These are phyloP conservation scores for Xylariaceae sp. DNA, from an alignment of 2,329 filamentous ascomycete genomes.

Conservation along the genomic window DNA sequence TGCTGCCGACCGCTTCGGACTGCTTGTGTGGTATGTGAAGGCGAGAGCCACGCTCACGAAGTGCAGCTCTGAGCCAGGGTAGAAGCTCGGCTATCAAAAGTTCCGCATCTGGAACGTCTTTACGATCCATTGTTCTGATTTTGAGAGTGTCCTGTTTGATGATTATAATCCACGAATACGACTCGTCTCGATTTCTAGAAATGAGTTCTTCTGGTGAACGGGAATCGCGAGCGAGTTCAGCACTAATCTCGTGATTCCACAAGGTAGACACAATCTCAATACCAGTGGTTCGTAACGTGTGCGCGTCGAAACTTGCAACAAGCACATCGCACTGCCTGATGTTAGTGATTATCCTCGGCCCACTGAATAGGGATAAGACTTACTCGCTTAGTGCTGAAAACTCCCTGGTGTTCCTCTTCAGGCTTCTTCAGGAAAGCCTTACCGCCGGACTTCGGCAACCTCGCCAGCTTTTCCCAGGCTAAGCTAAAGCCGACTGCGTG, in stretches of 20 bases:
- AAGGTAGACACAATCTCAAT: conserved; percentile 79
- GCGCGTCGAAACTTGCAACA: conserved; percentile 84
- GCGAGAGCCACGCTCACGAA: conserved; percentile 74
- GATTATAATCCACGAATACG: conserved; percentile 86
- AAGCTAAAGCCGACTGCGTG: conserved; percentile 94
- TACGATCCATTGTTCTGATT: conserved; percentile 77
- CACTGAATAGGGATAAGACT: conserved; percentile 41
- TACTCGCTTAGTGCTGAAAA: conserved; percentile 70
- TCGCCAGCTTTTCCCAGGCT: conserved; percentile 82
- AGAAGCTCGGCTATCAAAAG: conserved; percentile 75
- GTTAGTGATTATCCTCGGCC: conserved; percentile 22
- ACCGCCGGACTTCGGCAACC: conserved; percentile 62
- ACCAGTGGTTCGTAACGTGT: conserved; percentile 76
- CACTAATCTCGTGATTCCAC: conserved; percentile 84
- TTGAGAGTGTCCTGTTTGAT: conserved; percentile 84
- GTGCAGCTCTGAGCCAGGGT: conserved; percentile 80
- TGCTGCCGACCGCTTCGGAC: conserved; percentile 16
- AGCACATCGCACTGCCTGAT: conserved; percentile 78
- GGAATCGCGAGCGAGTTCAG: conserved; percentile 83
- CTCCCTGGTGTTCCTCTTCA: conserved; percentile 65
- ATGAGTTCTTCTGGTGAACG: conserved; percentile 81
- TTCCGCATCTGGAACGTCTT: conserved; percentile 77
- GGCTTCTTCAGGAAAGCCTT: conserved; percentile 72
- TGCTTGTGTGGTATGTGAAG: conserved; percentile 26
- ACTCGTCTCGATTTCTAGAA: conserved; percentile 76